phyloP scores from a whole-genome alignment of 2,329 filamentous ascomycete genomes.

The Pseudocercospora pini-densiflorae region DNA sequence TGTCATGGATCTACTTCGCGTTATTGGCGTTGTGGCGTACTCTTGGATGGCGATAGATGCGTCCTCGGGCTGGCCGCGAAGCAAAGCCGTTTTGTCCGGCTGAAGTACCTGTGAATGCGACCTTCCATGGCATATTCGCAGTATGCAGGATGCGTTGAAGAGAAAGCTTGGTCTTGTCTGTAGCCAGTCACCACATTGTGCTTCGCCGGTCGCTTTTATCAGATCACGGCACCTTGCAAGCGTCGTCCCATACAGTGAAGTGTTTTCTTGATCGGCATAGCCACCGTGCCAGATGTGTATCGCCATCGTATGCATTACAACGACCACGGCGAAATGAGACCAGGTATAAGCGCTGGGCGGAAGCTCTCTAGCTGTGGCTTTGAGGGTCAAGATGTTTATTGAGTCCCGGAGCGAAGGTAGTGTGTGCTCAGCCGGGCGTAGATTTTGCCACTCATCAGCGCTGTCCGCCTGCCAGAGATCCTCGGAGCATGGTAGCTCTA shows the following conservation, averaged over 20 bases:
- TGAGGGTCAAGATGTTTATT: neutral
- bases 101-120: neutral
- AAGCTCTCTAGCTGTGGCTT: neutral
- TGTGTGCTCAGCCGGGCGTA: neutral
- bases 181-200: neutral
- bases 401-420: neutral
- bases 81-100: neutral
- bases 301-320: conserved; percentile 7
- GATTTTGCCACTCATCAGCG: neutral
- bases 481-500: neutral
- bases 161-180: neutral
- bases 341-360: neutral
- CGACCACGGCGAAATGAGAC: neutral
- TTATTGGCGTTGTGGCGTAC: neutral
- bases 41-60: neutral
- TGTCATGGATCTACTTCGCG: neutral
- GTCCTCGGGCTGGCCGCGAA: neutral
- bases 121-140: neutral
- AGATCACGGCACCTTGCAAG: neutral
- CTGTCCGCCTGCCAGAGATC: neutral
- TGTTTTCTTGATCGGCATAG: neutral
- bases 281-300: conserved; percentile 4
- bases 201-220: neutral
- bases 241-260: neutral
- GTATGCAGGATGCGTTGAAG: conserved; percentile 1